phyloP scores from a whole-genome alignment of 2,329 filamentous ascomycete species.

The Penicillium aurantiogriseum region DNA sequence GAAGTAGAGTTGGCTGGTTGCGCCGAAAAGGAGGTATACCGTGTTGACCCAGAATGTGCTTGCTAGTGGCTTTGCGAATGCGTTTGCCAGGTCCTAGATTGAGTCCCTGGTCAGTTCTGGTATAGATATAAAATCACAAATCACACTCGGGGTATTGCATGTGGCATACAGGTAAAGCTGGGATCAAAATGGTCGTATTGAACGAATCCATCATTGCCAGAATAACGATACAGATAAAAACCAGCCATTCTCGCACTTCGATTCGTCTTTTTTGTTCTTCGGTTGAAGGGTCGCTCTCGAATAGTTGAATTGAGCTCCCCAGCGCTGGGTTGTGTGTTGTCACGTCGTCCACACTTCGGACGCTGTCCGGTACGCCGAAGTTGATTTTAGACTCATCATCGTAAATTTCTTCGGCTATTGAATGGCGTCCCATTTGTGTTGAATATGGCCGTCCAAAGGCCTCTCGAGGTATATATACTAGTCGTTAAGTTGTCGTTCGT shows the following conservation, averaged over 20 bases:
- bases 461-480: background rate
- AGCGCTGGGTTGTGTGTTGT: conserved; percentile 10
- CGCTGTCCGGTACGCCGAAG: conserved; percentile 14
- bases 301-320: conserved; percentile 22
- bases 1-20: conserved; percentile 30
- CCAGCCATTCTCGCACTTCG: conserved; percentile 40
- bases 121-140: background rate
- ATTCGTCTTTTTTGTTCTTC: conserved; percentile 38
- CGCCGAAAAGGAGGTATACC: conserved; percentile 45
- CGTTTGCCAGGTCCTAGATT: conserved; percentile 33
- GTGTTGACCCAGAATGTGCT: conserved; percentile 52
- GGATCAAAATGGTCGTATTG: conserved; percentile 50
- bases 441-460: background rate
- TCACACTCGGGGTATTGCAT: background rate
- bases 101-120: background rate
- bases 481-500: background rate
- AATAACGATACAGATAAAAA: conserved; percentile 44
- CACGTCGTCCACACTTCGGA: conserved; percentile 14
- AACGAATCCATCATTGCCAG: conserved; percentile 52
- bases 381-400: conserved; percentile 17
- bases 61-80: conserved; percentile 35
- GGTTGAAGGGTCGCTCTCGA: conserved; percentile 13
- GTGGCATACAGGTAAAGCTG: conserved; percentile 44
- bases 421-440: conserved; percentile 18
- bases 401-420: conserved; percentile 10